Conservation (phyloP, 1,139 yeast genomes). For the Yarrowia galli region DNA sequence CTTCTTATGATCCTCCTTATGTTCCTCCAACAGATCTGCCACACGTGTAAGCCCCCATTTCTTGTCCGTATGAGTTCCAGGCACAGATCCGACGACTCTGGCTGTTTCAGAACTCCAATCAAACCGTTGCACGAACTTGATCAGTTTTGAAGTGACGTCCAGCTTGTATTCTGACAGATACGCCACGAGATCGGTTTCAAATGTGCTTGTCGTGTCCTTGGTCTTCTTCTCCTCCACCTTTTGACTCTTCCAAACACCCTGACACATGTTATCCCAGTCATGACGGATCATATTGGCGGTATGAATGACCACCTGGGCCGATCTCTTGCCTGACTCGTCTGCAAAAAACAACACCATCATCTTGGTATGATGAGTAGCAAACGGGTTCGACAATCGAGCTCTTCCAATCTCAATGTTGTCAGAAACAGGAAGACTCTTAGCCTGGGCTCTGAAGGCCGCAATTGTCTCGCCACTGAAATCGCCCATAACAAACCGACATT, state of each 20-base stretch:
- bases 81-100: constrained; percentile 49
- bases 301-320: constrained; percentile 49
- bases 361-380: constrained; percentile 51
- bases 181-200: constrained; percentile 46
- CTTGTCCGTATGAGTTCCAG: constrained; percentile 46
- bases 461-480: constrained; percentile 8
- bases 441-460: neutral
- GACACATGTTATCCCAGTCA: constrained; percentile 51
- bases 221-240: constrained; percentile 21
- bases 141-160: constrained; percentile 41
- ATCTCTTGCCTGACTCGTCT: constrained; percentile 33
- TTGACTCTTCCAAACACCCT: constrained; percentile 50
- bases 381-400: constrained; percentile 43
- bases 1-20: constrained; percentile 8
- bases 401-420: constrained; percentile 44
- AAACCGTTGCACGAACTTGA: constrained; percentile 42
- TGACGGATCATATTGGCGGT: constrained; percentile 50
- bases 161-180: constrained; percentile 46
- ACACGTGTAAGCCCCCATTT: constrained; percentile 5
- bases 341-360: constrained; percentile 49
- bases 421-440: neutral
- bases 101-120: constrained; percentile 48
- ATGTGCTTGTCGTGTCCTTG: constrained; percentile 35
- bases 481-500: constrained; percentile 20
- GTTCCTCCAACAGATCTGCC: constrained; percentile 10